These are phyloP conservation scores for Cutaneotrichosporon mucoides DNA, from an alignment of 1,284 basidiomycete genomes.

Conservation along the genomic window DNA sequence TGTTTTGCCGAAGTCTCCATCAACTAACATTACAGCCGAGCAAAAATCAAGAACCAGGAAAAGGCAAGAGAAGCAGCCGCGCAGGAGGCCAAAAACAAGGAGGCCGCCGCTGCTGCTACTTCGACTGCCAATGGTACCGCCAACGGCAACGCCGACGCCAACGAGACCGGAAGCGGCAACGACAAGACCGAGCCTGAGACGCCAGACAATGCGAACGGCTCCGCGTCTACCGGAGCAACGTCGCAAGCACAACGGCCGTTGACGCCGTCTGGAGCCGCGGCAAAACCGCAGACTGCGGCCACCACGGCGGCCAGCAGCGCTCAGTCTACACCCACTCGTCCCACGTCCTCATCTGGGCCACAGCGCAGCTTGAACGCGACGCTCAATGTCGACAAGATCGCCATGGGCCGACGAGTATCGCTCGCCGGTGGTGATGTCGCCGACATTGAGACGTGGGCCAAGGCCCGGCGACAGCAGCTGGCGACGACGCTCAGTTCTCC, in stretches of 20 bases:
- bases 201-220: neutral
- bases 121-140: neutral
- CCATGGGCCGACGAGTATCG: slow-evolving; percentile 34
- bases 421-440: slow-evolving; percentile 41
- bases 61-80: slow-evolving; percentile 39
- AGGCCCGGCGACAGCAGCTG: slow-evolving; percentile 13
- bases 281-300: no score
- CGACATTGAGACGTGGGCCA: slow-evolving; percentile 31
- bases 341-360: neutral
- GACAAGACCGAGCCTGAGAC: neutral
- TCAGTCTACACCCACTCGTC: slow-evolving; percentile 4
- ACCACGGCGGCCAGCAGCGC: neutral
- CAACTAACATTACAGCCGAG: slow-evolving; percentile 56
- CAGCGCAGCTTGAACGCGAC: neutral
- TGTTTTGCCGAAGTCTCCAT: neutral
- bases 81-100: slow-evolving; percentile 22
- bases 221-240: neutral
- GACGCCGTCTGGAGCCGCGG: neutral
- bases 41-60: slow-evolving; percentile 67
- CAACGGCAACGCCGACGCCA: neutral
- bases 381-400: slow-evolving; percentile 18
- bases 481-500: neutral
- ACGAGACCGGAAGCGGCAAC: no score
- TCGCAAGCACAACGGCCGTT: neutral
- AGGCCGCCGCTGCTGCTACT: slow-evolving; percentile 1